These are phyloP conservation scores for Coniochaeta ligniaria DNA, from an alignment of 2,329 filamentous ascomycete genomes.

Conservation along the genomic window DNA sequence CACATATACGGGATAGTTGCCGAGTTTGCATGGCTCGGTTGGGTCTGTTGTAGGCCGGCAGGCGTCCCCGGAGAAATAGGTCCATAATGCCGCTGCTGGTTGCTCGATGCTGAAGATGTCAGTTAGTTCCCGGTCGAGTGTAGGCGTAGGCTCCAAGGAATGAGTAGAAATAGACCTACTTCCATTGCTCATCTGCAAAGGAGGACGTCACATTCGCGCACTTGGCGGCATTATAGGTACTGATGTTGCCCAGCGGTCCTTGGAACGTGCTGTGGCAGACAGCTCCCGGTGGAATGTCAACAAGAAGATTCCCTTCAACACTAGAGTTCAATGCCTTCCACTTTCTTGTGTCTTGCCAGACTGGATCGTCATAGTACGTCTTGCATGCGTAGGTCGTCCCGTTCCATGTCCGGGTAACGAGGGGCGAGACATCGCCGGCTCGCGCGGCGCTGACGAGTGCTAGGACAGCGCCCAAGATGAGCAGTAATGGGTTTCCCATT, in stretches of 20 bases:
- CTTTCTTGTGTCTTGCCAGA: conserved; percentile 14
- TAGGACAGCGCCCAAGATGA: not conserved
- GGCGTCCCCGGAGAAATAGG: conserved; percentile 35
- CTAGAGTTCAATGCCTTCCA: conserved; percentile 24
- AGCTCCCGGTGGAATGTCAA: conserved; percentile 21
- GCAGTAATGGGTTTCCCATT: not conserved
- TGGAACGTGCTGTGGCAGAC: conserved; percentile 28
- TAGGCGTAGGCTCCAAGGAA: not conserved
- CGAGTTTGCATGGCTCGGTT: conserved; percentile 25
- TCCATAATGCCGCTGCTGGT: conserved; percentile 26
- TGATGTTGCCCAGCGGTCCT: conserved; percentile 26
- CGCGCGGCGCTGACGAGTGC: not conserved
- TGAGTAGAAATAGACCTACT: conserved; percentile 17
- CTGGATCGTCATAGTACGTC: conserved; percentile 15
- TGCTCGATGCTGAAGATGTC: conserved; percentile 8
- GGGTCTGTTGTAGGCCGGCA: conserved; percentile 27
- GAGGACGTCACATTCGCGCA: conserved; percentile 22
- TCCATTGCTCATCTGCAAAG: conserved; percentile 27
- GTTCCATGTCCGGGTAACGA: conserved; percentile 8
- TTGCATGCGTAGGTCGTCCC: conserved; percentile 18
- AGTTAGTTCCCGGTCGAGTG: not conserved
- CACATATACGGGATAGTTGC: conserved; percentile 30
- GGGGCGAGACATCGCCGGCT: not conserved
- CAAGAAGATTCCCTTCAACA: conserved; percentile 25
- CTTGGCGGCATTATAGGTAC: conserved; percentile 26